phyloP scores from a whole-genome alignment of 164 flowering plant species.

The Litsea cubeba region DNA sequence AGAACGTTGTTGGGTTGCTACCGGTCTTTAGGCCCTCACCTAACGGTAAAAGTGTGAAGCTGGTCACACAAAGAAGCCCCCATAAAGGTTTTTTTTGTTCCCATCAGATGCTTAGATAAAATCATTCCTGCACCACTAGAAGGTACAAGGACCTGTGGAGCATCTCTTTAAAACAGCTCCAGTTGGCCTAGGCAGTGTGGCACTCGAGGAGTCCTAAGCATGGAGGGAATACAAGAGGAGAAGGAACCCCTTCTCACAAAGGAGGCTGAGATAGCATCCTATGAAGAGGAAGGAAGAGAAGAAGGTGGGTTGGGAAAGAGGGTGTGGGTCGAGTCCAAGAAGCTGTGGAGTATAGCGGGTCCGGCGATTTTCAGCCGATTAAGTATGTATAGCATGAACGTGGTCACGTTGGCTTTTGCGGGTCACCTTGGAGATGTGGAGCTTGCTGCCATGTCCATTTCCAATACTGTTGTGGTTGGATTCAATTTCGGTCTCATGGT shows the following conservation, averaged over 20 bases:
- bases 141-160: no score
- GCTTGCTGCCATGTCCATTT: conserved; percentile 60
- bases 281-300: background rate
- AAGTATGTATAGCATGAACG: conserved; percentile 31
- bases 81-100: no score
- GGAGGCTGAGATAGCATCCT: background rate
- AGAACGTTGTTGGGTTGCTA: no score
- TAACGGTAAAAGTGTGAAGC: no score
- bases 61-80: no score
- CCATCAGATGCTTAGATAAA: no score
- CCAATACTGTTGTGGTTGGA: conserved; percentile 46
- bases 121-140: no score
- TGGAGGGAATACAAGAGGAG: no score
- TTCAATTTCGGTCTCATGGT: conserved; percentile 49
- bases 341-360: background rate
- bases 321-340: conserved; percentile 3
- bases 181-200: no score
- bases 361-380: background rate
- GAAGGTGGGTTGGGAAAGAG: background rate
- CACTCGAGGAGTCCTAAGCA: no score
- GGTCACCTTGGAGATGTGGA: conserved; percentile 66
- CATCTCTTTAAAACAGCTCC: no score
- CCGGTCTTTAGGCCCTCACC: no score
- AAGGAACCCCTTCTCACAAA: background rate
- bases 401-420: conserved; percentile 52